Evolutionary conservation across 164 flowering plant species (phyloP).

Genomic region (Liquidambar formosana): DNA sequence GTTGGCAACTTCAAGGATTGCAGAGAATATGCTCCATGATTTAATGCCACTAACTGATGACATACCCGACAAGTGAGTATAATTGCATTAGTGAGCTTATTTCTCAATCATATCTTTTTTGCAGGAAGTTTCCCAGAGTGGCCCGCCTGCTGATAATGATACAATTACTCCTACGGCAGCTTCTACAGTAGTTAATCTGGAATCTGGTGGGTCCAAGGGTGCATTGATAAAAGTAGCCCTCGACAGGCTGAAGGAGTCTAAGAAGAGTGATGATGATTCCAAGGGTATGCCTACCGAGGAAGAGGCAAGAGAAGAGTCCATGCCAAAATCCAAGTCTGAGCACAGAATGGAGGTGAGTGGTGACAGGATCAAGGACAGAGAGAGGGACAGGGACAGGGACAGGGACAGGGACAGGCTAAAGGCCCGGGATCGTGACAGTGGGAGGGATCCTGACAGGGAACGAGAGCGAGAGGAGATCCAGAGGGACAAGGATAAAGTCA

Average conservation of each 20-base stretch:
- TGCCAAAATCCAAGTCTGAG: constrained; percentile 43
- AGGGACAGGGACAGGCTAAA: constrained; percentile 45
- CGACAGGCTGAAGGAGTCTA: constrained; percentile 63
- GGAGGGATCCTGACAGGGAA: constrained; percentile 73
- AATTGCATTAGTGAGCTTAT: not conserved
- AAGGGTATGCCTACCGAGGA: constrained; percentile 42
- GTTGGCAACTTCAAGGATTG: not conserved
- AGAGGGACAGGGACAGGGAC: constrained; percentile 39
- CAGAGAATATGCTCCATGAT: not conserved
- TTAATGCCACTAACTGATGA: no score
- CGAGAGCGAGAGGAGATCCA: constrained; percentile 50
- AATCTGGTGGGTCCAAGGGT: constrained; percentile 53
- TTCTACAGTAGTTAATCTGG: constrained; percentile 30
- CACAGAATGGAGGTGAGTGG: constrained; percentile 48
- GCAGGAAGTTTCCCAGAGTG: constrained; percentile 46
- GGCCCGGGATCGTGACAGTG: constrained; percentile 62
- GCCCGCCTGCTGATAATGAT: constrained; percentile 34
- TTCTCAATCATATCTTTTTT: constrained; percentile 7
- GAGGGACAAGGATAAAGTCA: constrained; percentile 59
- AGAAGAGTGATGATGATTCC: constrained; percentile 65
- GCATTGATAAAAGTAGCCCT: constrained; percentile 32
- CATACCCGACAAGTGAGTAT: not conserved
- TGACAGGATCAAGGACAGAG: constrained; percentile 57
- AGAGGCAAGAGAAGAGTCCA: constrained; percentile 51
- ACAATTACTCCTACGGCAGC: constrained; percentile 28